Base-by-base conservation (phyloP, 257 asterid genomes). In the Solanum chmielewskii region DNA sequence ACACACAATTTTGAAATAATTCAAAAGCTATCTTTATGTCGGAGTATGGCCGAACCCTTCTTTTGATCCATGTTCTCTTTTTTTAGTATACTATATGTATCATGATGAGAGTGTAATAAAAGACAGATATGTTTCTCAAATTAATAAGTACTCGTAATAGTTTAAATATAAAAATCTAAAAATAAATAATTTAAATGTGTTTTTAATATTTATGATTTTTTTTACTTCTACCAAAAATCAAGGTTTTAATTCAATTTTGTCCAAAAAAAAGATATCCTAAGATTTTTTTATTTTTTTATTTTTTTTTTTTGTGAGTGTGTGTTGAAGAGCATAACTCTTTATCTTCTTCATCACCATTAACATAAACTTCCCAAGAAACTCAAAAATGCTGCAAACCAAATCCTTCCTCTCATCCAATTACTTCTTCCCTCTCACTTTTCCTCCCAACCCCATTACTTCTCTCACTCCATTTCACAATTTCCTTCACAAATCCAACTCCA, bases 351-450 rank as follows among this genome's bases (percentile, higher is more conserved):
- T 56, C 86, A 21, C 77, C 88, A 7, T 77, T 73, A n/a, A 21
- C 41, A 52, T 16, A 45, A 56, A 18, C 69, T 31, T 35, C 52
- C 33, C 45, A 44, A 56, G 83, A 70, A 70, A 31, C 31, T 64
- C 86, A 35, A 33, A 74, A 86, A 90, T 90, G 91, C 66, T 84
- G 89, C 89, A 68, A 42, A 75, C 86, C 18, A 76, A 80, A 60
- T 82, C 70, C 89, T 85, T 89, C 49, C 69, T 84, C 62, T 86
- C 87, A 75, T 87, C 90, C 88, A 83, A 47, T 35, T 77, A 49
- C 71, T 11, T 70, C 88, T 70, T 82, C 81, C 87, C 88, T 69
- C 47, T 73, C 15, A 33, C 83, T 82, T 77, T 45, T 37, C 84
- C 41, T 11, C 74, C 66, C 14, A 86, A 49, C 23, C 84, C 86